A percentile compares a stretch with the other conserved stretches of the same genome.
Evolutionary conservation across 805 yeast species (phyloP).

Genomic region (Yamadazyma phyllophila): DNA sequence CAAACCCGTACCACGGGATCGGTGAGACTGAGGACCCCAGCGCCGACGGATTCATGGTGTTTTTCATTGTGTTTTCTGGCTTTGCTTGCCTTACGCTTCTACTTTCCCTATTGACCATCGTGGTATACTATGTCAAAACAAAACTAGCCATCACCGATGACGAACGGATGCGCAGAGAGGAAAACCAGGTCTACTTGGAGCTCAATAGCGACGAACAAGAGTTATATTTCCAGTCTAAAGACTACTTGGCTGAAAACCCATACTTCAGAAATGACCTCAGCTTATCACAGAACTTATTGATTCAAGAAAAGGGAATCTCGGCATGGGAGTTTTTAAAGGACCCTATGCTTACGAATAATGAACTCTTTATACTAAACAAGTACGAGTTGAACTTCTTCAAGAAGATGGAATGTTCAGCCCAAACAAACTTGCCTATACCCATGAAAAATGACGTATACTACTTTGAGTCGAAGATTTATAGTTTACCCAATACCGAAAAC

Average conservation of each 20-base stretch:
- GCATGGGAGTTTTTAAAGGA: constrained; percentile 86
- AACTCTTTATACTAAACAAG: constrained; percentile 62
- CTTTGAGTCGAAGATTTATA: constrained; percentile 83
- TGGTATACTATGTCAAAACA: constrained; percentile 8
- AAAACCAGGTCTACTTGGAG: constrained; percentile 52
- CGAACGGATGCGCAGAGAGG: constrained; percentile 57
- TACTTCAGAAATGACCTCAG: constrained; percentile 42
- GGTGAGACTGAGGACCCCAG: not conserved
- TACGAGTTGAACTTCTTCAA: constrained; percentile 57
- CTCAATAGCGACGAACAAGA: constrained; percentile 70
- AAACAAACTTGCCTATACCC: constrained; percentile 84
- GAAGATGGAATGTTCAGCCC: constrained; percentile 63
- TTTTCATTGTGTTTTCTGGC: constrained; percentile 8
- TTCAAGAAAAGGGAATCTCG: constrained; percentile 82
- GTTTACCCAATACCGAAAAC: constrained; percentile 54
- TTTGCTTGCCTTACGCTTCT: constrained; percentile 5
- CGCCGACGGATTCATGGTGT: not conserved
- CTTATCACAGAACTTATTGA: constrained; percentile 59
- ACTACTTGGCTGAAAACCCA: constrained; percentile 36
- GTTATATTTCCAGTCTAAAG: constrained; percentile 64
- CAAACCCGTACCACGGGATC: not conserved
- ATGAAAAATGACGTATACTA: constrained; percentile 80
- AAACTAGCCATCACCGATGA: constrained; percentile 40
- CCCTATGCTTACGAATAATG: constrained; percentile 52
- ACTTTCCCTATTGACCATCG: constrained; percentile 3